Percentiles rank a stretch among this genome's conserved stretches.
Evolutionary conservation across 768 basidiomycete species (phyloP).

Genomic region (Amyloporia xantha): DNA sequence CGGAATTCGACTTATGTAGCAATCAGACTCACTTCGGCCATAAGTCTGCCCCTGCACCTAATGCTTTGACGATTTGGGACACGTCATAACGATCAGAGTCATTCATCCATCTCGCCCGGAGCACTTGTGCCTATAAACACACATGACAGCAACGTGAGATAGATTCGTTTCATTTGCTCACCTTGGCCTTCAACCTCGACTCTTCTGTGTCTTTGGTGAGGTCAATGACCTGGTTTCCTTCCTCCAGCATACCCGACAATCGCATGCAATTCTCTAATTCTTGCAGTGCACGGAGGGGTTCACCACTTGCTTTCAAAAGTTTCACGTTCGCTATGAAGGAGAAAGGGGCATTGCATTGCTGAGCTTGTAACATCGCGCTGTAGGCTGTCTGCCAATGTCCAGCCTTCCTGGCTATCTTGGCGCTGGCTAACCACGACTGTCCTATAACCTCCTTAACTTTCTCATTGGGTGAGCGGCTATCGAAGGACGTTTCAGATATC

Average conservation of each 20-base stretch:
- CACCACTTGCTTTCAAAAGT: slow-evolving; percentile 70
- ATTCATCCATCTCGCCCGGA: slow-evolving; percentile 89
- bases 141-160: no score
- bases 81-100: slow-evolving; percentile 79
- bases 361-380: slow-evolving; percentile 88
- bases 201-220: slow-evolving; percentile 1
- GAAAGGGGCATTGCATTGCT: slow-evolving; percentile 61
- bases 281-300: slow-evolving; percentile 78
- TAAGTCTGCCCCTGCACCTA: slow-evolving; percentile 43
- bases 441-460: slow-evolving; percentile 57
- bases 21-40: no score
- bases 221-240: slow-evolving; percentile 4
- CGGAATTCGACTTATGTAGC: no score
- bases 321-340: slow-evolving; percentile 90
- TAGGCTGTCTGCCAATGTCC: slow-evolving; percentile 96
- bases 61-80: slow-evolving; percentile 52
- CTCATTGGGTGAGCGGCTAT: neutral
- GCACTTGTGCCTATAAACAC: slow-evolving; percentile 69
- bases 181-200: slow-evolving; percentile 12
- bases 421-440: slow-evolving; percentile 82
- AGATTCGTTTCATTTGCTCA: no score
- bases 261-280: slow-evolving; percentile 76
- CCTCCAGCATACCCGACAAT: slow-evolving; percentile 13
- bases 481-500: neutral
- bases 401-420: slow-evolving; percentile 95